Evolutionary conservation across 2,329 filamentous ascomycete genomes (phyloP), one percentile per base, ranked within the genome.

Genomic region (Purpureocillium takamizusanense): DNA sequence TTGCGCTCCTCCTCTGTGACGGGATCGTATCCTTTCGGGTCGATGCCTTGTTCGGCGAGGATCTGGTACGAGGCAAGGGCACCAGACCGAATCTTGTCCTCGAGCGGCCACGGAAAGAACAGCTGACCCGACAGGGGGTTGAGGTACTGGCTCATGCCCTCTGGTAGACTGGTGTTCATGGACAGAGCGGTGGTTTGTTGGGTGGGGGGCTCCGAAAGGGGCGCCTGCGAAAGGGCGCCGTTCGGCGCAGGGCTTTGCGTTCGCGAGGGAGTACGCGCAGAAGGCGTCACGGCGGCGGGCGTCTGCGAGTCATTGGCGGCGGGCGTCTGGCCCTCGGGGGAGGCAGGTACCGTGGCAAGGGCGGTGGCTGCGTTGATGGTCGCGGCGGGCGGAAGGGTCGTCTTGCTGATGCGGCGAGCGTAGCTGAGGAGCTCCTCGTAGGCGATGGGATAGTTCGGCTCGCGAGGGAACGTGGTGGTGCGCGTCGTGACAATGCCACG

Each of bases 61-160:
- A 69, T 61, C 51, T 87, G 79, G 33, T 77, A 72, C 8, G 68
- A 65, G 0, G 78, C 81, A 31, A 94, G 66, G 2, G 79, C 78
- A 28, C 86, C 85, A 13, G 66, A 64, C 25, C 77, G 73, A 45
- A 92, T 85, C 42, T 78, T 73, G 25, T 81, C 76, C 45, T 86
- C 78, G 21, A 67, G 68, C 1, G 86, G 86, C 86, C 86, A 94
- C 1, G 86, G 86, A 34, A 78, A 71, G 63, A 88, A 94, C n/a
- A 66, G 53, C 29, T 72, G 65, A 9, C 72, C 69, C 8, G 69
- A 69, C 14, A 71, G 58, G 0, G 76, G 73, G 50, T 83, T 78
- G 33, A 77, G 55, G 46, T 67, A 69, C 38, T 64, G 62, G 37
- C 59, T 63, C 42, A 74, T 61, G 37, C 63, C 58, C 25, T 68